Percentiles rank a stretch among this genome's conserved stretches.
These are phyloP conservation scores for Aspergillus alliaceus DNA, from an alignment of 2,329 filamentous ascomycete species.

Conservation along the genomic window DNA sequence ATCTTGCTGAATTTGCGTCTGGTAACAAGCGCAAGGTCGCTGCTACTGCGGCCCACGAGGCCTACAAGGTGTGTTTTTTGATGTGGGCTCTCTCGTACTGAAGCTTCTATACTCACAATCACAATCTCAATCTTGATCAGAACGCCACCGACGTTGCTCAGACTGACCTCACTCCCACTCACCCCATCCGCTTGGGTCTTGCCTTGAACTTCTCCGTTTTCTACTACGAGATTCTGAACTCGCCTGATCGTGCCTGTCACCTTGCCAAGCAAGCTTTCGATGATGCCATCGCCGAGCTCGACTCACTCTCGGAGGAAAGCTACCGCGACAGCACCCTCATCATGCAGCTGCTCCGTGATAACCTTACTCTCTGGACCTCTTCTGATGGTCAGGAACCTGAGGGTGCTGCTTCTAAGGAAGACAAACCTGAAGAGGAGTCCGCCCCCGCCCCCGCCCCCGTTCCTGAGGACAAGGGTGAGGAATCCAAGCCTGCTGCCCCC, in stretches of 20 bases:
- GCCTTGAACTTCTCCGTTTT: constrained; percentile 99
- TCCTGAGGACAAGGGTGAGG: constrained; percentile 44
- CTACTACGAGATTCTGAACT: constrained; percentile 99
- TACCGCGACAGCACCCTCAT: constrained; percentile 99
- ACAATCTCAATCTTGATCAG: too few species aligned
- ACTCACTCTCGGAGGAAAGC: constrained; percentile 95
- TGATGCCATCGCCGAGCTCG: constrained; percentile 96
- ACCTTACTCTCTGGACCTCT: constrained; percentile 96
- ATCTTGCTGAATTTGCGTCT: constrained; percentile 93
- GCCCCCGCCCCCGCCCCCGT: constrained; percentile 50
- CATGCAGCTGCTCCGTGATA: constrained; percentile 98
- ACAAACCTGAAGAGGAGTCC: constrained; percentile 52
- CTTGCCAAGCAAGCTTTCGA: constrained; percentile 99
- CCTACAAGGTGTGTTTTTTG: constrained; percentile 80
- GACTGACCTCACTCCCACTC: constrained; percentile 93
- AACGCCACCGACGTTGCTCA: constrained; percentile 97
- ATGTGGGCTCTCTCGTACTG: neutral
- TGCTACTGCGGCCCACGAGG: constrained; percentile 91
- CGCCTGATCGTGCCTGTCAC: constrained; percentile 94
- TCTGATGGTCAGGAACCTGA: constrained; percentile 78
- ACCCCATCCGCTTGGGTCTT: constrained; percentile 96
- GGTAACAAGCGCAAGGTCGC: constrained; percentile 95
- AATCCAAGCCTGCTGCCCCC: constrained; percentile 36
- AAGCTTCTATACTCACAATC: neutral
- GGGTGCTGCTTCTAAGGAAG: constrained; percentile 62